Evolutionary conservation across 2,329 filamentous ascomycete species (phyloP), one percentile per base, ranked within the genome.

Genomic region (Conoideocrella luteorostrata): DNA sequence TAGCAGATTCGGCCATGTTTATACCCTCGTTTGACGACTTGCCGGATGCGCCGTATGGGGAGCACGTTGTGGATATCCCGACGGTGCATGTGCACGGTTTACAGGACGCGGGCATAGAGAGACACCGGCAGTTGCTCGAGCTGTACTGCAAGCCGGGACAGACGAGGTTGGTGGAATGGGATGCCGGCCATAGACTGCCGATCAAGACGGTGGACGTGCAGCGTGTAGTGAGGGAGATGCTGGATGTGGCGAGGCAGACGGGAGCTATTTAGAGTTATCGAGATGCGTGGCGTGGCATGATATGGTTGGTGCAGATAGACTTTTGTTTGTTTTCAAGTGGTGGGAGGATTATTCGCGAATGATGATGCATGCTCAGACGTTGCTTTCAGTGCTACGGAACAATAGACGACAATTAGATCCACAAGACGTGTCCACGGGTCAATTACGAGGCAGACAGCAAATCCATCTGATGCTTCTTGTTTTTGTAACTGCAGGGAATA

Each of bases 171-270:
- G 60, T 90, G 1, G 82, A 88, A 59, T 90, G 86, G 86, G 75
- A 86, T 45, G 86, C 84, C 0, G 73, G 71, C 1, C 86, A 91
- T 59, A 67, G 86, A 5, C 68, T 91, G 39, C 83, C 85, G 2
- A 72, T 90, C 47, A 86, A 84, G 67, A 68, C 65, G 18, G 65
- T 62, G 23, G 85, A 89, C 60, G 82, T 89, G 3, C 68, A 76
- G n/a, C 46, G 48, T 15, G 52, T 66, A 3, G 46, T 51, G 15
- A 41, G 37, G 1, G 40, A 51, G 12, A 61, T 65, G 2, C 24
- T 60, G 22, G 51, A 53, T 15, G 36, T 65, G 26, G 58, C 57
- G 4, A 41, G 34, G 35, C 23, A 40, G 32, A 44, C 48, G 1
- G 47, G 47, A 12, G 43, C 43, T 10, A 32, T 48, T n/a, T 34